Evolutionary conservation across 306 rosid genomes (phyloP), one percentile per base, ranked within the genome.

Genomic region (Pueraria montana): DNA sequence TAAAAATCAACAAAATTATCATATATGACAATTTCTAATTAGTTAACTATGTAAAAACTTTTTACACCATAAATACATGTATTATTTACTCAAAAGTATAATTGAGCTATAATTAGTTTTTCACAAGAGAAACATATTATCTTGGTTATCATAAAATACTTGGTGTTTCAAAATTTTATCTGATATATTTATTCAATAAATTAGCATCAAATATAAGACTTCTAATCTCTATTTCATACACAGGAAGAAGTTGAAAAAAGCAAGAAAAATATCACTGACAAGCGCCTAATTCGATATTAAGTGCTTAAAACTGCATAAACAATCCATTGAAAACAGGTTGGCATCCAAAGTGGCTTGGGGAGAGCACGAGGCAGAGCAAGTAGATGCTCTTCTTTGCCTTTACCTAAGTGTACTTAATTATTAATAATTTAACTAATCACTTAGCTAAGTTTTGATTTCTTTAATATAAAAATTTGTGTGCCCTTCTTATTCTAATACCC

Each of bases 351-450:
- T 43, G 81, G 66, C 65, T 58, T 46, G 95, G 97, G 91, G 73
- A 88, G 88, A 90, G 85, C 92, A 93, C 97, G 87, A 90, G 97
- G 87, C 78, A 66, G 63, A 74, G 92, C 88, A 85, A 87, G 86
- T 90, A 87, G 91, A 73, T 84, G 80, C 64, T 69, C 81, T 72
- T 84, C 82, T 82, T 84, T 86, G 80, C 87, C 82, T 85, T 83
- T 85, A 80, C 34, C 84, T 81, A 86, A 81, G 78, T 46, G 79
- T 67, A 42, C 20, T 74, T 80, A 45, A 81, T 79, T 66, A 49
- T 11, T 59, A 17, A 68, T 83, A 61, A 40, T 79, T 79, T 87
- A 61, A 46, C 11, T 65, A 3, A 62, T 52, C 76, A 56, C 77
- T 86, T 78, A 74, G 78, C 84, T 17, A 72, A 77, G 80, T 27